Percentiles rank a stretch among this genome's conserved stretches.
Conservation (phyloP, 192 early-diverging fungal genomes). For the Spizellomyces sp. region DNA sequence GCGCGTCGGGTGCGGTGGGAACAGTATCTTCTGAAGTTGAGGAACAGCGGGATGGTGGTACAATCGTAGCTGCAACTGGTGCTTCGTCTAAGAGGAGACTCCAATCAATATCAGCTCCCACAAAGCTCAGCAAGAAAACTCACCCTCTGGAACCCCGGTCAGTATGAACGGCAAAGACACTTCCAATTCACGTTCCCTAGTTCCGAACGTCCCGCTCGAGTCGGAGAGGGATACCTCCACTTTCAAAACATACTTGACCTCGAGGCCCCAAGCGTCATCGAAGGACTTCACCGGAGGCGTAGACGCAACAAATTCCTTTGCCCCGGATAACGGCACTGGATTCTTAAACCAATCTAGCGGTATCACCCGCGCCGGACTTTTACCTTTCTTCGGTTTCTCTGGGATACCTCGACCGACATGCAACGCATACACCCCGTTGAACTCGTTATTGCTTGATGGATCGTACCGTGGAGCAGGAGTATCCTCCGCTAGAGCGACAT, state of each 20-base stretch:
- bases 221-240: constrained; percentile 18
- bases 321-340: not conserved
- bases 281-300: not conserved
- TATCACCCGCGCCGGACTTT: constrained; percentile 6
- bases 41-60: not conserved
- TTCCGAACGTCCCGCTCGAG: not conserved
- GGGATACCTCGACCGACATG: not conserved
- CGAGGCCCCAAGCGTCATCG: constrained; percentile 5
- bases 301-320: constrained; percentile 24
- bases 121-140: not conserved
- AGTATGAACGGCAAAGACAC: constrained; percentile 21
- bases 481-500: constrained; percentile 17
- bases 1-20: constrained; percentile 3
- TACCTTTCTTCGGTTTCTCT: constrained; percentile 6
- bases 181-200: constrained; percentile 6
- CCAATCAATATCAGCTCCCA: not conserved
- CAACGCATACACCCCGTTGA: constrained; percentile 1
- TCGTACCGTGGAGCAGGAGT: constrained; percentile 34
- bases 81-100: not conserved
- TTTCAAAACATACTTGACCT: constrained; percentile 26
- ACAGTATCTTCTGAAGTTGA: constrained; percentile 13
- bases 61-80: not conserved
- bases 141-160: constrained; percentile 10
- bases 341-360: constrained; percentile 6
- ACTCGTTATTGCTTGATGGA: not conserved